These are phyloP conservation scores for Coniochaeta sp. DNA, from an alignment of 2,329 filamentous ascomycete genomes.

Conservation along the genomic window DNA sequence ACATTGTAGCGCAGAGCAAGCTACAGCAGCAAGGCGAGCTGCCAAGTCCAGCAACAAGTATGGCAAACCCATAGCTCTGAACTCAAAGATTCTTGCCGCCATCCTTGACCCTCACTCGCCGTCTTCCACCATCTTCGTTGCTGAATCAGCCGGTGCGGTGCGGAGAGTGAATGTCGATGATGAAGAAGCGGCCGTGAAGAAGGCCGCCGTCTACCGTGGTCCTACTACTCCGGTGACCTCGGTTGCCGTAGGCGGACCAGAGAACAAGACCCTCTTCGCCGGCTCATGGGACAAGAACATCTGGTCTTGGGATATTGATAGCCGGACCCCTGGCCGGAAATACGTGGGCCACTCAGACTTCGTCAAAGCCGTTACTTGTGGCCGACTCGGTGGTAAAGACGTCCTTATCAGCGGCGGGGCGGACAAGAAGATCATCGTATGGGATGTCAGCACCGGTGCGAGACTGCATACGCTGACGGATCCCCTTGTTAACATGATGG, in stretches of 20 bases:
- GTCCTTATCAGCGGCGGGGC: conserved; percentile 67
- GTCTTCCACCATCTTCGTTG: conserved; percentile 60
- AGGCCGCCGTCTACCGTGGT: conserved; percentile 54
- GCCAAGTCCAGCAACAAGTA: conserved; percentile 68
- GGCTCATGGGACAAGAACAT: conserved; percentile 93
- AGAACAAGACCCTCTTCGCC: conserved; percentile 61
- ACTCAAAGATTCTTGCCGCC: conserved; percentile 79
- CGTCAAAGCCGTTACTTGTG: conserved; percentile 70
- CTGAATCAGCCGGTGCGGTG: conserved; percentile 79
- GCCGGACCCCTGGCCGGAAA: conserved; percentile 44
- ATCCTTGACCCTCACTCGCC: conserved; percentile 57
- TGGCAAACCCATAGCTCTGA: conserved; percentile 72
- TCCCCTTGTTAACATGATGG: conserved; percentile 61
- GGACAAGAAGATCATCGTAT: conserved; percentile 76
- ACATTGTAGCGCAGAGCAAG: conserved; percentile 44
- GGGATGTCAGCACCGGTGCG: conserved; percentile 63
- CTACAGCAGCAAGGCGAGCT: conserved; percentile 51
- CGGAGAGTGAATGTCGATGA: conserved; percentile 67
- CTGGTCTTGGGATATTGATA: conserved; percentile 72
- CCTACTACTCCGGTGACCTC: conserved; percentile 76
- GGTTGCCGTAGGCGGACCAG: conserved; percentile 55
- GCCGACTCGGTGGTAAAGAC: conserved; percentile 52
- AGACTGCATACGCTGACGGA: conserved; percentile 74
- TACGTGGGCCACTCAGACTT: conserved; percentile 83
- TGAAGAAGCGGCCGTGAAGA: neutral